phyloP scores from a whole-genome alignment of 2,329 filamentous ascomycete species.

The Trichophaea hybrida region DNA sequence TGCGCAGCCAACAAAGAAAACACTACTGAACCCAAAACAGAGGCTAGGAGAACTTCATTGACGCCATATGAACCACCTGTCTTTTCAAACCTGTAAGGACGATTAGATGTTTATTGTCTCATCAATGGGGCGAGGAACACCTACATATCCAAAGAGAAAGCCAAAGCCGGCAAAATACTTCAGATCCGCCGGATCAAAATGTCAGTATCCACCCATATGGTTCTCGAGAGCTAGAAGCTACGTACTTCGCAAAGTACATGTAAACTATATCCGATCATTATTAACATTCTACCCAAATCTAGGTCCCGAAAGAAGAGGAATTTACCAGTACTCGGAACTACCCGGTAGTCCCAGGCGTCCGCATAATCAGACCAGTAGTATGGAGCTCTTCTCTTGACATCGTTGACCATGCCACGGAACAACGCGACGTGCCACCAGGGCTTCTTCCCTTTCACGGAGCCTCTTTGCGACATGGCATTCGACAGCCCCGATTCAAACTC shows the following conservation, averaged over 20 bases:
- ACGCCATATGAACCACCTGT: constrained; percentile 74
- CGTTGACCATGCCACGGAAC: constrained; percentile 56
- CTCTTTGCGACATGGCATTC: no score
- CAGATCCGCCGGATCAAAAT: constrained; percentile 3
- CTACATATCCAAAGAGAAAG: constrained; percentile 77
- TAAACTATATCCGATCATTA: constrained; percentile 40
- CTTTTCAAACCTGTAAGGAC: constrained; percentile 47
- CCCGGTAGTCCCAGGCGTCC: constrained; percentile 82
- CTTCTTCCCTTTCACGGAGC: no score
- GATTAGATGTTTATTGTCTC: background rate
- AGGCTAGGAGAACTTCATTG: constrained; percentile 78
- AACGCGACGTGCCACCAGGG: background rate
- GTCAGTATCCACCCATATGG: background rate
- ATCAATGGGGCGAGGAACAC: background rate
- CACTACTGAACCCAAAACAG: constrained; percentile 66
- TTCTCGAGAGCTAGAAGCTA: background rate
- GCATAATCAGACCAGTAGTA: constrained; percentile 71
- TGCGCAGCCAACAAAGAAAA: constrained; percentile 70
- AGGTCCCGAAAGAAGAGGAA: constrained; percentile 1
- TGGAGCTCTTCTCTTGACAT: constrained; percentile 57
- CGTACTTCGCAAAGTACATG: constrained; percentile 90
- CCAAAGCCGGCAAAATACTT: constrained; percentile 73
- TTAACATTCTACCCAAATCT: background rate
- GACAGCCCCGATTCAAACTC: no score
- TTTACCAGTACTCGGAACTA: constrained; percentile 56